Conservation (phyloP, 306 rosid genomes). For the Mimosa pudica region DNA sequence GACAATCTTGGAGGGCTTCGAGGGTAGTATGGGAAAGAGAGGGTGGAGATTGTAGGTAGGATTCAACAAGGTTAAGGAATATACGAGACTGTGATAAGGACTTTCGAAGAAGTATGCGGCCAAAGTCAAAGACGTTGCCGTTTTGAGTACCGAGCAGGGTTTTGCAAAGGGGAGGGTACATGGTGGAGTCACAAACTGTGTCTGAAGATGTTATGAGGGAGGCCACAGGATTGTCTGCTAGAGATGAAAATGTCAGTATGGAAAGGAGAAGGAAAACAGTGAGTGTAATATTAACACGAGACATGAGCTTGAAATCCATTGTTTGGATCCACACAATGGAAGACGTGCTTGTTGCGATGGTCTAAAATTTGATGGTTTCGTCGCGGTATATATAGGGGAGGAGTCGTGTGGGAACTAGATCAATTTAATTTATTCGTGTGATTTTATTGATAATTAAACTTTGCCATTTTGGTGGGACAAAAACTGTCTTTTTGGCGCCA, state of each 20-base stretch:
- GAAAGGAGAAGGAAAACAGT: constrained; percentile 17
- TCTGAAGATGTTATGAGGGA: constrained; percentile 36
- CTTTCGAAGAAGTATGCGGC: constrained; percentile 54
- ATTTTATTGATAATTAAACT: neutral
- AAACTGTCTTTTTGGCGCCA: neutral
- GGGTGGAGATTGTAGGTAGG: constrained; percentile 37
- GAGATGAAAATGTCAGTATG: constrained; percentile 10
- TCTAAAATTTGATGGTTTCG: constrained; percentile 14
- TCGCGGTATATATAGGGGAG: constrained; percentile 25
- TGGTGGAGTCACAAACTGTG: constrained; percentile 52
- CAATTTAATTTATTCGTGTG: neutral
- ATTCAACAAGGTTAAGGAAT: constrained; percentile 44
- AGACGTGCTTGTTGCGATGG: constrained; percentile 18
- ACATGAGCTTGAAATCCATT: constrained; percentile 42
- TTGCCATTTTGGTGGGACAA: neutral
- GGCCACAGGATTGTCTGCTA: constrained; percentile 29
- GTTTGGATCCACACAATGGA: neutral
- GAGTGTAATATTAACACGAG: neutral
- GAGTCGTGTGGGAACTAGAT: neutral
- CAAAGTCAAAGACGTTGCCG: constrained; percentile 55
- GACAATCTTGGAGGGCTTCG: constrained; percentile 74
- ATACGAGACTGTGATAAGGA: constrained; percentile 62
- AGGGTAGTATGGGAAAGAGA: constrained; percentile 50
- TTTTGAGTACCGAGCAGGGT: constrained; percentile 46
- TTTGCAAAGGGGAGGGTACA: constrained; percentile 62